These are phyloP conservation scores for Breynia disticha DNA, from an alignment of 441 rosid species.

Conservation along the genomic window DNA sequence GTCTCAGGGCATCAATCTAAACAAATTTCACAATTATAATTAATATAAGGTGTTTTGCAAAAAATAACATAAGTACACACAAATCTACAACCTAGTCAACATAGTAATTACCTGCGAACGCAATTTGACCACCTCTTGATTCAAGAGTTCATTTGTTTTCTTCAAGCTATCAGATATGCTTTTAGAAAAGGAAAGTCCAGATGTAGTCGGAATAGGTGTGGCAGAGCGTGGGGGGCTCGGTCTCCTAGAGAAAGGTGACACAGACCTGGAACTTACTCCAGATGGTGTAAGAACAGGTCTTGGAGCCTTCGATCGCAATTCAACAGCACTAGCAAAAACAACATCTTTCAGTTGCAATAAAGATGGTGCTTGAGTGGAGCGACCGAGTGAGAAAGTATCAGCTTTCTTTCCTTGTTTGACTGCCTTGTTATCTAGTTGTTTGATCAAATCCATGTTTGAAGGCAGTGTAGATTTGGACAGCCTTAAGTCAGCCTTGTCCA, in stretches of 20 bases:
- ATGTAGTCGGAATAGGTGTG: constrained; percentile 79
- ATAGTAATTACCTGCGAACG: constrained; percentile 61
- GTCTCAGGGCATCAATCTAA: constrained; percentile 77
- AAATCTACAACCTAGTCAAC: background rate
- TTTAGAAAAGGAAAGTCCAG: constrained; percentile 78
- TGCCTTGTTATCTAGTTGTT: constrained; percentile 92
- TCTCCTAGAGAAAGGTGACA: constrained; percentile 94
- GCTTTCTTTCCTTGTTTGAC: constrained; percentile 82
- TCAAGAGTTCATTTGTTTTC: constrained; percentile 90
- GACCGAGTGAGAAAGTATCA: constrained; percentile 71
- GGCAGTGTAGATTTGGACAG: constrained; percentile 57
- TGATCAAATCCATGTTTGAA: constrained; percentile 82
- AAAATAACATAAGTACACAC: background rate
- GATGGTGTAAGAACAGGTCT: constrained; percentile 70
- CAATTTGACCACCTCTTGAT: constrained; percentile 79
- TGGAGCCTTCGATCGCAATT: constrained; percentile 56
- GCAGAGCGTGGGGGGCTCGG: constrained; percentile 96
- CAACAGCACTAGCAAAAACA: constrained; percentile 54
- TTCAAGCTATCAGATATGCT: constrained; percentile 77
- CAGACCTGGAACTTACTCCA: constrained; percentile 86
- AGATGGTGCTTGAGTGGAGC: constrained; percentile 66
- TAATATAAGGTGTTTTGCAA: too few relatives aligned
- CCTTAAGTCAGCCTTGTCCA: constrained; percentile 81
- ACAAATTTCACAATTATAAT: constrained; percentile 19
- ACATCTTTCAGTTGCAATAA: constrained; percentile 74